A percentile compares a stretch with the other conserved stretches of the same genome.
phyloP scores from a whole-genome alignment of 768 basidiomycete genomes.

The Hebeloma cylindrosporum region DNA sequence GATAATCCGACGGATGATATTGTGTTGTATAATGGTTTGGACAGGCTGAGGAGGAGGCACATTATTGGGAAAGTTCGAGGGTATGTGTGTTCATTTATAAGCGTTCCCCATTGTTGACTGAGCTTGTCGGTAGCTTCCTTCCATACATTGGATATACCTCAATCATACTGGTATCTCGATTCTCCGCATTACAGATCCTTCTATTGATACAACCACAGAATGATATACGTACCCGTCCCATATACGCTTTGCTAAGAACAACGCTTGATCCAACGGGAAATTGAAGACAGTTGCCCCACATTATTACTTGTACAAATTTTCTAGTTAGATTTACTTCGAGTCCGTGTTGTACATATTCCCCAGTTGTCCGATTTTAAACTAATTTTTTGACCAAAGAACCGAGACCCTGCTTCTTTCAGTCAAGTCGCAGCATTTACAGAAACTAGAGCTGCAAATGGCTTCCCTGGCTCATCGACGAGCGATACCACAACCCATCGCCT shows the following conservation, averaged over 20 bases:
- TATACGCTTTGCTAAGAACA: no score
- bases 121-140: constrained; percentile 58
- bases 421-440: not conserved
- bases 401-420: no score
- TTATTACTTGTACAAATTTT: no score
- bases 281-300: no score
- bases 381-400: no score
- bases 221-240: no score
- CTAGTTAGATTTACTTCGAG: no score
- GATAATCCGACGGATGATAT: constrained; percentile 88
- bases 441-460: constrained; percentile 20
- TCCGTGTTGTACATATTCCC: not conserved
- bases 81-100: constrained; percentile 47
- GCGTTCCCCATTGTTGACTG: not conserved
- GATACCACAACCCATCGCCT: constrained; percentile 19
- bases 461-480: constrained; percentile 22
- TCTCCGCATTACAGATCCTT: not conserved
- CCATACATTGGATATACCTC: constrained; percentile 94
- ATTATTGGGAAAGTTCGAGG: constrained; percentile 91
- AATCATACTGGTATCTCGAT: constrained; percentile 77
- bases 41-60: constrained; percentile 80
- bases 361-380: no score
- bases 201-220: no score
- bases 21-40: constrained; percentile 77
- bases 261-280: no score